A percentile compares a stretch with the other conserved stretches of the same genome.
Conservation (phyloP, 352 stramenopile species). For the Phytophthora syringae region DNA sequence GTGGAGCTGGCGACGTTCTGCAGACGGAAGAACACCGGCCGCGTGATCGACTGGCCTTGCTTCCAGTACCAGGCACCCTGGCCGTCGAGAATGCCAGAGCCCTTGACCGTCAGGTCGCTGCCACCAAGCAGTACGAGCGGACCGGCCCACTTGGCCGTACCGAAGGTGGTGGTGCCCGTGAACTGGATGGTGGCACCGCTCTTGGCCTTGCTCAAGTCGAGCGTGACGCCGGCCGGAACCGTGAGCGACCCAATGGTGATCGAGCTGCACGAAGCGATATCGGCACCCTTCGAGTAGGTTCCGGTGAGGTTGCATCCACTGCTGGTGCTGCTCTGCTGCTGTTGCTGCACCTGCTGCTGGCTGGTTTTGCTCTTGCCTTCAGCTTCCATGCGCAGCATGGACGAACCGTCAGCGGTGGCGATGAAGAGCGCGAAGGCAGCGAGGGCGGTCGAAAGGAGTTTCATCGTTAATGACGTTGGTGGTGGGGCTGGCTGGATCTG, state of each 20-base stretch:
- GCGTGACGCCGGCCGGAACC: constrained; percentile 29
- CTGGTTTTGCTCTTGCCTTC: neutral
- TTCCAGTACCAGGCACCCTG: constrained; percentile 38
- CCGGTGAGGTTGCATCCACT: constrained; percentile 32
- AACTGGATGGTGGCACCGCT: constrained; percentile 16
- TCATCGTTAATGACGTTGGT: neutral
- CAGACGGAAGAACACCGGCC: constrained; percentile 3
- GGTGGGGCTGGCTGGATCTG: too few relatives aligned
- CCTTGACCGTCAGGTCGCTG: constrained; percentile 19
- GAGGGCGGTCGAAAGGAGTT: neutral
- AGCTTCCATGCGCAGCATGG: constrained; percentile 17
- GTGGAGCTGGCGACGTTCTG: neutral
- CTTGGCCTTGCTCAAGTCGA: constrained; percentile 32
- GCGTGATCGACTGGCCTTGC: constrained; percentile 18
- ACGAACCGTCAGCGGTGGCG: constrained; percentile 5
- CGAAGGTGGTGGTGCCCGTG: constrained; percentile 25
- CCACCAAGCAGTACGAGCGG: constrained; percentile 32
- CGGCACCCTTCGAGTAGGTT: constrained; percentile 7
- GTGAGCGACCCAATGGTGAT: constrained; percentile 25
- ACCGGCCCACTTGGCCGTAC: constrained; percentile 23
- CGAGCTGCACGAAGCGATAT: constrained; percentile 24
- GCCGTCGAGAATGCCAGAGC: constrained; percentile 30
- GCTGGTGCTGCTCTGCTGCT: neutral
- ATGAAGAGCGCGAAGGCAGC: neutral
- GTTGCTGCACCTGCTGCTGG: too few relatives aligned